phyloP scores from a whole-genome alignment of 129 eudicot species.

The Ambrosia artemisiifolia region DNA sequence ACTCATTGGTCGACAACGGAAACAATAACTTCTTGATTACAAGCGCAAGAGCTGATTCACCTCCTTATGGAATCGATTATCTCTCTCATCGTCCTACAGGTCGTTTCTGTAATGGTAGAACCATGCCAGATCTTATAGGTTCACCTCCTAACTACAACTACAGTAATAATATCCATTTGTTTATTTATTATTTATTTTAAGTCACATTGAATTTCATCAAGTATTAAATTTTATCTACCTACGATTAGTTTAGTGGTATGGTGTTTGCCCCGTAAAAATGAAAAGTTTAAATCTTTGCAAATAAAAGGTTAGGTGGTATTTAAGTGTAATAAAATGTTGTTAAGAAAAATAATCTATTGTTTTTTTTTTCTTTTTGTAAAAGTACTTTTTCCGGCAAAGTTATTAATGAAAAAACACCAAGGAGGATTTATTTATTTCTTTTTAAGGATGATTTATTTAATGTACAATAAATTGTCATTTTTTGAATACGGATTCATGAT shows the following conservation, averaged over 20 bases:
- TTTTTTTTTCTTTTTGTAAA: too few relatives aligned
- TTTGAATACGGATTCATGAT: background rate
- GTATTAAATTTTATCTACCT: too few relatives aligned
- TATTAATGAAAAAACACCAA: too few relatives aligned
- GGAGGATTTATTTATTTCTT: too few relatives aligned
- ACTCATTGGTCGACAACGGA: slow-evolving; percentile 70
- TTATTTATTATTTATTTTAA: background rate
- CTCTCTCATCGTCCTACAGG: slow-evolving; percentile 63
- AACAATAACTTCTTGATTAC: slow-evolving; percentile 63
- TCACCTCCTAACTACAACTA: background rate
- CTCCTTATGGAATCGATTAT: slow-evolving; percentile 69
- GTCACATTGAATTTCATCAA: background rate
- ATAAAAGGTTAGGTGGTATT: too few relatives aligned
- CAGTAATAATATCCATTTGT: background rate
- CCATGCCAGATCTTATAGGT: slow-evolving; percentile 70
- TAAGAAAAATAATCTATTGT: too few relatives aligned
- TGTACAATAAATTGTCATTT: too few relatives aligned
- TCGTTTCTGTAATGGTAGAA: slow-evolving; percentile 65
- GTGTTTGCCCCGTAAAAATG: too few relatives aligned
- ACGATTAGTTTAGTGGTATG: background rate
- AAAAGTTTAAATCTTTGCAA: too few relatives aligned
- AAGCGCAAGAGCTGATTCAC: slow-evolving; percentile 62
- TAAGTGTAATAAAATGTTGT: too few relatives aligned
- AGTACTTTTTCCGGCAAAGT: too few relatives aligned
- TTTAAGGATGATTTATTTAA: background rate